Evolutionary conservation across 345 rosid genomes (phyloP), one percentile per base, ranked within the genome.

Genomic region (Excoecaria agallocha): DNA sequence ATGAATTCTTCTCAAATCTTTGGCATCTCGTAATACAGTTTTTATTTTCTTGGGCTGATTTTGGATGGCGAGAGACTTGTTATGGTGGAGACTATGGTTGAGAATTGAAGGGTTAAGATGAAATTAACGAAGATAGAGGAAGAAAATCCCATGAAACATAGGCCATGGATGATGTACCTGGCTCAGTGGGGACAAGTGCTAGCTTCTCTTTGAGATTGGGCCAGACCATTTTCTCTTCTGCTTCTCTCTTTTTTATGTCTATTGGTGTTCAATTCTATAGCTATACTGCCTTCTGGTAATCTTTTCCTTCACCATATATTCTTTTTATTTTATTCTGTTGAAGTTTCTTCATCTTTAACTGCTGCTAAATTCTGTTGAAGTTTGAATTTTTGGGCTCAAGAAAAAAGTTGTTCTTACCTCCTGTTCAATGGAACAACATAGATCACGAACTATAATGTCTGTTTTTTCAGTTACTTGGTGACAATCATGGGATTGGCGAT

Each of bases 271-370:
- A 90, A 63, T 94, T 91, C 88, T 90, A 90, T 73, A 87, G 89
- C 85, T 90, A 88, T 88, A 90, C 98, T 52, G 85, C 97, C 83
- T 90, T 91, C 91, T 89, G 97, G 98, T 94, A 86, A 66, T 46
- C 43, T 16, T 37, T 63, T 37, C 19, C 37, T 41, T 37, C 38
- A 0, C 35, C 52, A 12, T 59, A 30, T 30, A 1, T 59, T n/a
- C n/a, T 66, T 45, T 37, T 4, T 22, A n/a, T 69, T n/a, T 19
- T 39, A 0, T 7, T 22, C 12, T 16, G 6, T 6, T 41, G 22
- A 49, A 60, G 22, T 67, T 39, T 30, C 4, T 12, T 19, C 12
- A 12, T n/a, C n/a, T n/a, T n/a, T n/a, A n/a, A 30, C 30, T 30
- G 30, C 30, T 30, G 30, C 30, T 30, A 30, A 30, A 30, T 30